Evolutionary conservation across 805 yeast species (phyloP).

Genomic region (Lipomyces oligophaga): DNA sequence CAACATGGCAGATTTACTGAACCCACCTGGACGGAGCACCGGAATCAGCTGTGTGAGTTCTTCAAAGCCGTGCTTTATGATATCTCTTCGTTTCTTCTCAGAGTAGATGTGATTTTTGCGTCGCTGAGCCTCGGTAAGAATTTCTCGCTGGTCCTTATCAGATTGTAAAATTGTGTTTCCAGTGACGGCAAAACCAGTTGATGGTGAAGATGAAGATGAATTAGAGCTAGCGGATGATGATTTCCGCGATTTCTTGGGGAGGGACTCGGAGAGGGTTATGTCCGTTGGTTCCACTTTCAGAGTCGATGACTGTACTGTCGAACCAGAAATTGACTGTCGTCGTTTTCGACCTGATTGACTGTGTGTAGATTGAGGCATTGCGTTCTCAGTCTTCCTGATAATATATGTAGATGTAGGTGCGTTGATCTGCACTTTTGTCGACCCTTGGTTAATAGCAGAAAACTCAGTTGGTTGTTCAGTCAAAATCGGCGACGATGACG

Average conservation of each 20-base stretch:
- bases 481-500: slow-evolving; percentile 3
- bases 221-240: not conserved
- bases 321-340: not conserved
- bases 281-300: not conserved
- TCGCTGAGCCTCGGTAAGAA: slow-evolving; percentile 38
- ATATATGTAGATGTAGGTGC: not conserved
- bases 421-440: not conserved
- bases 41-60: slow-evolving; percentile 41
- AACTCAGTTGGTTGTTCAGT: too few species aligned
- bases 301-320: too few species aligned
- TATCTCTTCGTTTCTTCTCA: slow-evolving; percentile 42
- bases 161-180: too few species aligned
- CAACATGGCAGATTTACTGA: slow-evolving; percentile 26
- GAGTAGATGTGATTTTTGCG: slow-evolving; percentile 41
- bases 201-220: slow-evolving; percentile 2
- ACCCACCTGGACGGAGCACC: slow-evolving; percentile 27
- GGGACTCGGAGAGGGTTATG: not conserved
- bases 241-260: not conserved
- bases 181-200: not conserved
- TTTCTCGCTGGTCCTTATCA: slow-evolving; percentile 28
- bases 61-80: slow-evolving; percentile 40
- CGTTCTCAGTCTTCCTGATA: not conserved
- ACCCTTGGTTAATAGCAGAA: too few species aligned
- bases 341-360: not conserved
- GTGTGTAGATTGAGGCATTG: not conserved